These are phyloP conservation scores for Hanseniaspora uvarum DNA, from an alignment of 1,139 yeast species.

Conservation along the genomic window DNA sequence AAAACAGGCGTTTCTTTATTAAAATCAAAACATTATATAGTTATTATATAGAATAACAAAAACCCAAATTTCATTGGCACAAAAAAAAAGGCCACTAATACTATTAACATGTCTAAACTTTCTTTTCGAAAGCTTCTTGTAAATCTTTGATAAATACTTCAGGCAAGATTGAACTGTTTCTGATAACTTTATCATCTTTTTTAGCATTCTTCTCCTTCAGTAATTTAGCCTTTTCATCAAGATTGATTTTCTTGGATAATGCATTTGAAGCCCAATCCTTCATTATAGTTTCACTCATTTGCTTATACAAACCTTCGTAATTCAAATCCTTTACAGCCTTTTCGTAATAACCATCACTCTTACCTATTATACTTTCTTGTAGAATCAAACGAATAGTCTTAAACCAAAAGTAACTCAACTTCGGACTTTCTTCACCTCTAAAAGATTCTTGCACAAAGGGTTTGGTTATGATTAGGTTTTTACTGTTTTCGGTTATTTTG, in stretches of 20 bases:
- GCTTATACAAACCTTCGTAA: conserved; percentile 9
- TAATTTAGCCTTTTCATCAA: neutral
- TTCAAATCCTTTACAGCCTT: conserved; percentile 1
- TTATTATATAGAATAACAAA: neutral
- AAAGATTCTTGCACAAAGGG: neutral
- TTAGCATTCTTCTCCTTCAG: neutral
- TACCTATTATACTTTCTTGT: conserved; percentile 4
- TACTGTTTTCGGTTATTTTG: neutral
- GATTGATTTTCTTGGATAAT: neutral
- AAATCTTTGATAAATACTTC: conserved; percentile 8
- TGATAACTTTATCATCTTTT: neutral
- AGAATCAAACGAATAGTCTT: conserved; percentile 8
- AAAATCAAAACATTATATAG: neutral
- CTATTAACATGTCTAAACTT: conserved; percentile 3
- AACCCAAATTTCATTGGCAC: neutral
- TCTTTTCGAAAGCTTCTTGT: neutral
- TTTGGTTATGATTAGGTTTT: conserved; percentile 1
- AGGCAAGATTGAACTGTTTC: neutral
- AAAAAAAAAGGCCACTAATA: neutral
- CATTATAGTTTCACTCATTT: conserved; percentile 4
- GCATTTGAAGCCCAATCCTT: conserved; percentile 3
- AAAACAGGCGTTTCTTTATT: neutral
- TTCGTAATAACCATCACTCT: conserved; percentile 2
- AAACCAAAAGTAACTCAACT: conserved; percentile 4
- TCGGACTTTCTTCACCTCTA: conserved; percentile 2